phyloP scores from a whole-genome alignment of 495 filamentous ascomycete species.

The Physcia stellaris region DNA sequence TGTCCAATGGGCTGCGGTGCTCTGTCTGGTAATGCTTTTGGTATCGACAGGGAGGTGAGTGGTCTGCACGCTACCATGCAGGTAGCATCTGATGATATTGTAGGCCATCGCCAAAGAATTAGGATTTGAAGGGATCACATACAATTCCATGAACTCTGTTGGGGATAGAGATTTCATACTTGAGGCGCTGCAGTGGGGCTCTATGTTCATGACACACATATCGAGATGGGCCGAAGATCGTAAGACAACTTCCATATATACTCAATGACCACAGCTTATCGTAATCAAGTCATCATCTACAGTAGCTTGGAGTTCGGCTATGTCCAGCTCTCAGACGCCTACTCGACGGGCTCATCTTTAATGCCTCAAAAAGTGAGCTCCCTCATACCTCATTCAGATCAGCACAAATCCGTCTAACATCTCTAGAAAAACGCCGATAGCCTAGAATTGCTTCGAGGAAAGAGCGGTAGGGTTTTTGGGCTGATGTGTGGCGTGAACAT shows the following conservation, averaged over 20 bases:
- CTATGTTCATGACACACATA: constrained; percentile 74
- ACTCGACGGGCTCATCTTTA: constrained; percentile 55
- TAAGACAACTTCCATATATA: too few species aligned
- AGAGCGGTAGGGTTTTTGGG: constrained; percentile 71
- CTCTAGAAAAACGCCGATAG: constrained; percentile 50
- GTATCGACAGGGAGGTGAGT: constrained; percentile 80
- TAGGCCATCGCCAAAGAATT: constrained; percentile 80
- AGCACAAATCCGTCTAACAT: constrained; percentile 13
- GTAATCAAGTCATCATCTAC: constrained; percentile 75
- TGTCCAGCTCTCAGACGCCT: constrained; percentile 58
- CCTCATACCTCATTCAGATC: not conserved
- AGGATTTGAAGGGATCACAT: constrained; percentile 67
- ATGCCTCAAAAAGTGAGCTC: constrained; percentile 63
- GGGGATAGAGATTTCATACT: constrained; percentile 81
- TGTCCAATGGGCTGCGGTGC: constrained; percentile 76
- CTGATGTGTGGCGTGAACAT: constrained; percentile 82
- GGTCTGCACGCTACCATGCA: too few species aligned
- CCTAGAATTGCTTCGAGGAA: constrained; percentile 79
- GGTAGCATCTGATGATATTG: too few species aligned
- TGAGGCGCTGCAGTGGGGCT: constrained; percentile 83
- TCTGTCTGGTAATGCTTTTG: constrained; percentile 83
- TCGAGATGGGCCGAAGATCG: constrained; percentile 71
- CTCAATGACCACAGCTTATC: too few species aligned
- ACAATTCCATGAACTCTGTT: constrained; percentile 75
- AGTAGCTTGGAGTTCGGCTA: constrained; percentile 58